phyloP scores from a whole-genome alignment of 352 stramenopile species.

The Aphanomyces cochlioides region DNA sequence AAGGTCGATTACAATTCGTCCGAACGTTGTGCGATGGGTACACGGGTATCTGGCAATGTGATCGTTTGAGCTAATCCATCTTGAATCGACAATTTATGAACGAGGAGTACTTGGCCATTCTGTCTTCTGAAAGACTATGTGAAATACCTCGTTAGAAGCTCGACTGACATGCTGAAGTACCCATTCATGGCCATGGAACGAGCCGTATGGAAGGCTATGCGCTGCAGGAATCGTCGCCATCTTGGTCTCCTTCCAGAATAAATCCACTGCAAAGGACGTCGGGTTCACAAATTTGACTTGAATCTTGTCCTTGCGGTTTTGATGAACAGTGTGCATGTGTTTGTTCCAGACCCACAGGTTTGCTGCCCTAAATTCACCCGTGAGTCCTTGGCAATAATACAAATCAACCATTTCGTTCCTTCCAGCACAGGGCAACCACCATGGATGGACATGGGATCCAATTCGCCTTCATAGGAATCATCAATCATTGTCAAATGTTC shows the following conservation, averaged over 20 bases:
- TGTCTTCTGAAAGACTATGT: neutral
- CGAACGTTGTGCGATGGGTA: neutral
- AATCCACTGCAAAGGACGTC: conserved; percentile 42
- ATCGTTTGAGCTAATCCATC: conserved; percentile 53
- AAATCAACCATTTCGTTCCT: conserved; percentile 85
- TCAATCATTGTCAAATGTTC: conserved; percentile 18
- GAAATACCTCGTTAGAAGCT: neutral
- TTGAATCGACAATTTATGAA: conserved; percentile 46
- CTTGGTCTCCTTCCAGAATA: conserved; percentile 68
- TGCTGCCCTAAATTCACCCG: conserved; percentile 48
- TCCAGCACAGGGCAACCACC: conserved; percentile 94
- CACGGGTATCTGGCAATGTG: conserved; percentile 38
- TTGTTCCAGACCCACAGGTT: conserved; percentile 98
- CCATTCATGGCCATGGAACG: conserved; percentile 67
- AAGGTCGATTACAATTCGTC: conserved; percentile 45
- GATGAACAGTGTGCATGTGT: conserved; percentile 59
- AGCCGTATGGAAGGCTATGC: conserved; percentile 51
- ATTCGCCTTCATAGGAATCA: conserved; percentile 35
- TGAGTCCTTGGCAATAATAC: too few species aligned
- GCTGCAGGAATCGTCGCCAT: conserved; percentile 58
- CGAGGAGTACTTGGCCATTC: conserved; percentile 44
- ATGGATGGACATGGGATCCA: conserved; percentile 85
- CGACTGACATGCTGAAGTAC: neutral
- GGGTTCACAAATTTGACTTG: conserved; percentile 70
- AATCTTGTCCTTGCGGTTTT: conserved; percentile 39